Conservation (phyloP, 768 basidiomycete genomes). For the Lactifluus pinguis region DNA sequence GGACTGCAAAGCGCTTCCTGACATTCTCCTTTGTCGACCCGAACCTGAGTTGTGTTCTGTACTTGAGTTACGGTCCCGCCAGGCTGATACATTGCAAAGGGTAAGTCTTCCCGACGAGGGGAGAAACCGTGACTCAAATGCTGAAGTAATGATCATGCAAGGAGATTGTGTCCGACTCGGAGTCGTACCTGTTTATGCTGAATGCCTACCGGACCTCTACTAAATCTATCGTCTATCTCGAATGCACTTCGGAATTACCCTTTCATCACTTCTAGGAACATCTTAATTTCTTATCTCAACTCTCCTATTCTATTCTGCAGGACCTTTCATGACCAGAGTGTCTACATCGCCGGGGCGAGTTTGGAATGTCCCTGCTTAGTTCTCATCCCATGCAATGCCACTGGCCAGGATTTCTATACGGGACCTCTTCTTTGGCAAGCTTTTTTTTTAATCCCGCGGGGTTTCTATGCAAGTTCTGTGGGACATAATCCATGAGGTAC, state of each 20-base stretch:
- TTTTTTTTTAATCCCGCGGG: not conserved
- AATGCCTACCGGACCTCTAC: not conserved
- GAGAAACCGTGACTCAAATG: not conserved
- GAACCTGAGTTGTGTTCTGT: too few relatives aligned
- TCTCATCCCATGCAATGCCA: too few relatives aligned
- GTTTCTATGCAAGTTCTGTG: not conserved
- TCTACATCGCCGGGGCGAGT: too few relatives aligned
- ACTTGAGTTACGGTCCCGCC: too few relatives aligned
- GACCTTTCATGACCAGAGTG: too few relatives aligned
- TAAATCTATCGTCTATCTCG: not conserved
- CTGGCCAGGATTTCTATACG: not conserved
- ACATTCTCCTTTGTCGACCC: not conserved
- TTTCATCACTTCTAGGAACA: too few relatives aligned
- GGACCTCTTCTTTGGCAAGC: not conserved
- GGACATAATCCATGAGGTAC: too few relatives aligned
- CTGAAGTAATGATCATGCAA: not conserved
- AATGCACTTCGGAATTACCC: not conserved
- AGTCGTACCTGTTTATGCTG: not conserved
- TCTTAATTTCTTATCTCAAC: too few relatives aligned
- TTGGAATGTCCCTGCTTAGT: too few relatives aligned
- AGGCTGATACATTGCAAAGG: too few relatives aligned
- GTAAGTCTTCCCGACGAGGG: not conserved
- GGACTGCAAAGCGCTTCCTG: not conserved
- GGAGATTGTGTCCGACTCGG: too few relatives aligned
- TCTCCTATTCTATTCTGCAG: too few relatives aligned